Evolutionary conservation across 2,329 filamentous ascomycete species (phyloP), one percentile per base, ranked within the genome.

Genomic region (Monosporascus ibericus): DNA sequence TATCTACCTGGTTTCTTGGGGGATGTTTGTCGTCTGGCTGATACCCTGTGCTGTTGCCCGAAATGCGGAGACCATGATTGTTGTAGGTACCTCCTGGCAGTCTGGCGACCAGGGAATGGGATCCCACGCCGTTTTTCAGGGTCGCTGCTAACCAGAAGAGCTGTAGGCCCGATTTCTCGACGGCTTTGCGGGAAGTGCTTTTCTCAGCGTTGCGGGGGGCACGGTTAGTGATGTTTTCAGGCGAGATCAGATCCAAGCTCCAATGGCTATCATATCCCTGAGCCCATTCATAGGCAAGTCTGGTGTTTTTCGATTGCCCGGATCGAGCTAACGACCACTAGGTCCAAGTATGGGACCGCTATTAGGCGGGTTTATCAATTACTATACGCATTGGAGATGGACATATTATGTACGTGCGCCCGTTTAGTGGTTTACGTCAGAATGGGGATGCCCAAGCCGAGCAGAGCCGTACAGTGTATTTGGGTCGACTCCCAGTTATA

Each of bases 161-260:
- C 14, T 6, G 11, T 18, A 66, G 63, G 78, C 79, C 17, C 83
- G 92, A 6, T 96, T 96, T 67, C 78, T 96, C 48, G 80, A 86
- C 62, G 88, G 88, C 3, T 73, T 92, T 36, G 77, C 86, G 1
- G 88, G 88, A 3, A 84, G 80, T 56, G 81, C 84, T 2, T 87
- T 87, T 58, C 66, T 88, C 53, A 81, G 80, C 53, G 90, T 96
- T 2, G 87, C 90, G 0, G 91, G 90, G 40, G 90, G 90, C 14
- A 95, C 89, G 0, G 88, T 95, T 17, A 88, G 90, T 36, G 91
- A 95, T 64, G 71, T 92, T 58, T 94, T 92, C 64, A 72, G 75
- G 11, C 77, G 79, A 47, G 73, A 85, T 53, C 78, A 89, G 58
- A 80, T 95, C 52, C 85, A 86, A 59, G 79, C 80, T 6, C 90